Base-by-base conservation (phyloP, 345 rosid genomes). In the Orychophragmus violaceus region DNA sequence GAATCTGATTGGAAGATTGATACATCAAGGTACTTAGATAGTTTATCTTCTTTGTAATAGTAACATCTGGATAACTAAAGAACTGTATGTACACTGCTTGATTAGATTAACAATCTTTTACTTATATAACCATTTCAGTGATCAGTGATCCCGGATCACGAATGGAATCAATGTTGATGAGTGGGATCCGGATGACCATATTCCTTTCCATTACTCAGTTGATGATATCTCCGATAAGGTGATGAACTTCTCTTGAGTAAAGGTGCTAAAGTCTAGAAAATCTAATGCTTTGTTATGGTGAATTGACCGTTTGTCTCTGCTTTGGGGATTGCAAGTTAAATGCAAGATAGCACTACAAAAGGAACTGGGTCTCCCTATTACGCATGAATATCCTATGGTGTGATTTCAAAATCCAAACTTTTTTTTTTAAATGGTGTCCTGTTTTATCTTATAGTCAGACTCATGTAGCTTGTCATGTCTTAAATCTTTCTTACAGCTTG, bases 131-230 rank as follows among this genome's bases (percentile, higher is more conserved):
- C n/a, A n/a, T n/a, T n/a, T n/a, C n/a, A n/a, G n/a, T n/a, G n/a
- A n/a, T n/a, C n/a, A n/a, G n/a, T n/a, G n/a, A n/a, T n/a, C n/a
- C n/a, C n/a, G 98, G 18, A 87, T 92, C 77, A 85, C 86, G 16
- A 92, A 92, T 69, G 98, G 98, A 75, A 87, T 89, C 51, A 83
- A n/a, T n/a, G n/a, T n/a, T n/a, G n/a, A n/a, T n/a, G n/a, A n/a
- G n/a, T n/a, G n/a, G n/a, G n/a, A n/a, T 50, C 71, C 68, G 5
- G 98, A 92, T 71, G 77, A 82, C 68, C 82, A 86, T 61, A 71
- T 87, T 62, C 74, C 76, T 71, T 79, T 55, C 71, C 87, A 78
- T 78, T 92, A 86, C 71, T 84, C 90, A 22, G 54, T 63, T 50
- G 84, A 78, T 61, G 91, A 87, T 79, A 75, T 92, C 18, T 83